Percentiles rank a stretch among this genome's conserved stretches.
Conservation (phyloP, 352 stramenopile species). For the Globisporangium takayamanum region DNA sequence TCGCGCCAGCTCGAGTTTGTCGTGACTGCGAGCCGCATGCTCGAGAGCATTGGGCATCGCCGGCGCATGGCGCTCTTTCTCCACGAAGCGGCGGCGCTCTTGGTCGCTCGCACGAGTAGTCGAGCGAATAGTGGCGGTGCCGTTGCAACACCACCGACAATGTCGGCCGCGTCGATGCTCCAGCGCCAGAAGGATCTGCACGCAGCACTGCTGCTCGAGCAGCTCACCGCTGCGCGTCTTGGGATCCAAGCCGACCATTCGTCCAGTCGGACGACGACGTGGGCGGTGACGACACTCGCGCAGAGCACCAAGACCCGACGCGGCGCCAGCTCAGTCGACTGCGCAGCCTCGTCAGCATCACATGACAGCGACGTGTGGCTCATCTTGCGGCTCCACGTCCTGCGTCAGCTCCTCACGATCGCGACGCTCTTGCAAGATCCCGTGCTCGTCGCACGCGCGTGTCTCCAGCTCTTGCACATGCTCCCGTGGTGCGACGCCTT, state of each 20-base stretch:
- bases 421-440: conserved; percentile 49
- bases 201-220: conserved; percentile 49
- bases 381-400: conserved; percentile 64
- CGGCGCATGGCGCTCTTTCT: conserved; percentile 65
- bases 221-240: conserved; percentile 37
- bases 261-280: conserved; percentile 13
- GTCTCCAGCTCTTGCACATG: conserved; percentile 58
- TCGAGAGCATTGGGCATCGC: conserved; percentile 54
- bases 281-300: conserved; percentile 42
- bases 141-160: conserved; percentile 7
- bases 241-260: conserved; percentile 27
- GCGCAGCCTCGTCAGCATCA: neutral
- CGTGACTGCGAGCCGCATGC: conserved; percentile 52
- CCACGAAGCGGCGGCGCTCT: conserved; percentile 52
- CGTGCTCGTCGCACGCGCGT: conserved; percentile 45
- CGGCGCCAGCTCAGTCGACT: conserved; percentile 1
- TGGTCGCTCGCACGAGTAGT: conserved; percentile 30
- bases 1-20: conserved; percentile 64
- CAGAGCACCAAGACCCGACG: conserved; percentile 19
- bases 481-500: conserved; percentile 57
- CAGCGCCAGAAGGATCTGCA: conserved; percentile 45
- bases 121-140: conserved; percentile 7
- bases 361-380: conserved; percentile 51
- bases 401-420: conserved; percentile 66
- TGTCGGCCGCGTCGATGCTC: conserved; percentile 13